Evolutionary conservation across 78 protist genomes (phyloP).

Genomic region (Speleostelium caveatum): DNA sequence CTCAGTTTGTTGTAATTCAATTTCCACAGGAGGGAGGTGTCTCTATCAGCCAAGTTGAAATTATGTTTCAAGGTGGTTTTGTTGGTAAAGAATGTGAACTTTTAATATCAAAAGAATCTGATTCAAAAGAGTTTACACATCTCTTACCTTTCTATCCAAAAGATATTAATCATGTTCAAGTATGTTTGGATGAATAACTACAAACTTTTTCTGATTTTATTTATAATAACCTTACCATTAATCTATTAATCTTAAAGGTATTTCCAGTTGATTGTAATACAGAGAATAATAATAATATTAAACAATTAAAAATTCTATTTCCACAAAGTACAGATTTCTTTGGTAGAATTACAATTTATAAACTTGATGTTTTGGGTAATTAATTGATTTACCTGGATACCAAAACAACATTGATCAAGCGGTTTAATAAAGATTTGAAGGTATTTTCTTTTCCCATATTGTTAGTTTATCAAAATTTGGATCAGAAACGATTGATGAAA

Average conservation of each 20-base stretch:
- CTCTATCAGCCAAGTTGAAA: conserved; percentile 7
- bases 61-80: conserved; percentile 82
- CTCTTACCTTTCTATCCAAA: conserved; percentile 43
- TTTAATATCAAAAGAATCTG: background rate
- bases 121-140: conserved; percentile 8
- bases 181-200: no score
- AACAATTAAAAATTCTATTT: conserved; percentile 67
- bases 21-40: conserved; percentile 28
- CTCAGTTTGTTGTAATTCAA: conserved; percentile 44
- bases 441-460: conserved; percentile 25
- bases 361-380: conserved; percentile 71
- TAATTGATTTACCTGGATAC: no score
- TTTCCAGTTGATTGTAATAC: conserved; percentile 19
- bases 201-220: no score
- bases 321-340: conserved; percentile 82
- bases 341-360: conserved; percentile 80
- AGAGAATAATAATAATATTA: background rate
- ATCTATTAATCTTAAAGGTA: conserved; percentile 6
- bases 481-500: background rate
- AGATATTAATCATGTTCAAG: conserved; percentile 77
- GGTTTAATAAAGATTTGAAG: conserved; percentile 20
- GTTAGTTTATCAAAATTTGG: conserved; percentile 10
- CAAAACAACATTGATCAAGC: background rate
- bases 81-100: conserved; percentile 77
- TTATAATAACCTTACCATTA: no score